Percentiles rank a stretch among this genome's conserved stretches.
These are phyloP conservation scores for Venturia asperata DNA, from an alignment of 2,329 filamentous ascomycete species.

Conservation along the genomic window DNA sequence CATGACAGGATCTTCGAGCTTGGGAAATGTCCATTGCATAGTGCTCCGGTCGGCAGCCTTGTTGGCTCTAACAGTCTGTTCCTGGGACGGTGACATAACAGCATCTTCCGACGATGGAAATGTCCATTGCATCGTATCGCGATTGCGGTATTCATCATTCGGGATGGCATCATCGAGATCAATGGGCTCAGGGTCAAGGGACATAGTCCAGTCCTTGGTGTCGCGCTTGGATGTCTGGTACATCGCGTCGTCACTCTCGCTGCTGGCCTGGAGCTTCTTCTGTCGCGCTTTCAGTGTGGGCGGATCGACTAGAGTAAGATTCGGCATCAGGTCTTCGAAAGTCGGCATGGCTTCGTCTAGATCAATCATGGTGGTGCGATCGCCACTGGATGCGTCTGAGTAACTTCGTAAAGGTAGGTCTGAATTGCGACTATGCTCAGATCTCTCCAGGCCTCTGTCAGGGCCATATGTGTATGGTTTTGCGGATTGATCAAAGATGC, in stretches of 20 bases:
- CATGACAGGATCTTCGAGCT: constrained; percentile 33
- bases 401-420: constrained; percentile 49
- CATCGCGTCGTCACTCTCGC: constrained; percentile 30
- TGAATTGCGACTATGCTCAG: constrained; percentile 41
- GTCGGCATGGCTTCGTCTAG: constrained; percentile 47
- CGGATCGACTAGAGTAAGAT: constrained; percentile 42
- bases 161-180: neutral
- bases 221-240: constrained; percentile 32
- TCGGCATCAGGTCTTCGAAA: constrained; percentile 28
- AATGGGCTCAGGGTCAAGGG: constrained; percentile 2
- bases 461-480: constrained; percentile 51
- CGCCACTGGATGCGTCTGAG: constrained; percentile 34
- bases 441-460: constrained; percentile 35
- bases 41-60: constrained; percentile 28
- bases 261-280: constrained; percentile 36
- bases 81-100: constrained; percentile 32
- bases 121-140: constrained; percentile 42
- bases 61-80: constrained; percentile 26
- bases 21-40: constrained; percentile 43
- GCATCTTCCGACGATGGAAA: constrained; percentile 37
- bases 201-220: constrained; percentile 46
- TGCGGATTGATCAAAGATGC: constrained; percentile 49
- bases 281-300: constrained; percentile 51
- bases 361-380: constrained; percentile 49
- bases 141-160: constrained; percentile 30